These are phyloP conservation scores for Russula foetens DNA, from an alignment of 768 basidiomycete genomes.

Conservation along the genomic window DNA sequence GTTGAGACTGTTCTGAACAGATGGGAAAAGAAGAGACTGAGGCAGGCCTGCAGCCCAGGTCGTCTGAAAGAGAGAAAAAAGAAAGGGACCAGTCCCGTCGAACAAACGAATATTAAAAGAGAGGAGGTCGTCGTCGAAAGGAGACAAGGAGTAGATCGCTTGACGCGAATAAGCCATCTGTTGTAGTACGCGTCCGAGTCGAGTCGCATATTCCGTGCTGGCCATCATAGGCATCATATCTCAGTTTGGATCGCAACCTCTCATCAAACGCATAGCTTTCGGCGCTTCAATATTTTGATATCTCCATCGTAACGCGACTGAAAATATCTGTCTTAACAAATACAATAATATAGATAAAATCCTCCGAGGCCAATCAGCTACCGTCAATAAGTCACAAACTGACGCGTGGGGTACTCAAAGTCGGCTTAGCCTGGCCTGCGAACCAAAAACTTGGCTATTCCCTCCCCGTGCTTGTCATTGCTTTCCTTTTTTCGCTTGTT, in stretches of 20 bases:
- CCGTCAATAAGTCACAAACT: no score
- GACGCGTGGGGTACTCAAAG: no score
- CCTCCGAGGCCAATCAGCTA: no score
- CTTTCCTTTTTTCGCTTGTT: conserved; percentile 28
- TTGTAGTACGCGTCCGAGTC: no score
- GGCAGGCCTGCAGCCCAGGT: conserved; percentile 29
- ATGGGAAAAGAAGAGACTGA: conserved; percentile 21
- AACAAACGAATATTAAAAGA: not conserved
- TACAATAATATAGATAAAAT: not conserved
- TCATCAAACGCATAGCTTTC: not conserved
- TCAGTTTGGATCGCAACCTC: not conserved
- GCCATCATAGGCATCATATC: no score
- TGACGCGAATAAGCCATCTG: not conserved
- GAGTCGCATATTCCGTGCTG: no score
- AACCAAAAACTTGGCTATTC: conserved; percentile 43
- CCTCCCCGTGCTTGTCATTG: conserved; percentile 23
- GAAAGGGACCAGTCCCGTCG: conserved; percentile 17
- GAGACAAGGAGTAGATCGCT: not conserved
- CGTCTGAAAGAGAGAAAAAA: conserved; percentile 19
- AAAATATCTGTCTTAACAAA: no score
- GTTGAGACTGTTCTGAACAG: conserved; percentile 23
- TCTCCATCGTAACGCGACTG: conserved; percentile 2
- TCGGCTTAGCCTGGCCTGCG: conserved; percentile 19
- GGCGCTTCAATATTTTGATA: not conserved
- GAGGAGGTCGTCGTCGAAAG: not conserved